Base-by-base conservation (phyloP, 768 basidiomycete genomes). In the Mycena albidolilacea region DNA sequence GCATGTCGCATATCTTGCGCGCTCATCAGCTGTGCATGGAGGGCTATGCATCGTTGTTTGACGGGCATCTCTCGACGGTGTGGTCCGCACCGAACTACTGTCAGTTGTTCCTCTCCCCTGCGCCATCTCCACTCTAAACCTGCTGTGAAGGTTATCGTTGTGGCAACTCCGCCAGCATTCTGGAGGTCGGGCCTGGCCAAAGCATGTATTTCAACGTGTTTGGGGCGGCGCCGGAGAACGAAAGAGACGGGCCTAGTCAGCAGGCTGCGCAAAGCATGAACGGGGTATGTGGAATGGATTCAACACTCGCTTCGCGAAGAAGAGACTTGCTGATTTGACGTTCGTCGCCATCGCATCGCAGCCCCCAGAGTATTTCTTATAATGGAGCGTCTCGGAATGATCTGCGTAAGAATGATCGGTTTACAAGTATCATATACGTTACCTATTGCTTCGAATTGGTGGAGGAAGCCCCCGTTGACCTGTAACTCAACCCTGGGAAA, bases 11-110 rank as follows among this genome's bases (percentile, higher is more conserved):
- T 81, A 98, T 99, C 78, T 90, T 99, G 39, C 96, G 97, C 38
- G 97, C 97, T 35, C 97, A 99, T 81, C 97, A 99, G 80, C 90
- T 99, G 12, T 99, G 98, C 83, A 99, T 99, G 97, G 97, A 99
- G 83, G 97, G 97, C 0, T 98, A 96, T 81, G 90, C 94, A 15
- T 96, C 96, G n/a, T 87, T 99, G 43, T 99, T 98, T 76, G 96
- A 97, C 80, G 93, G 95, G 75, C 95, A 95, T 78, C 89, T 99
- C 64, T 96, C 95, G 35, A 99, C 97, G 1, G 98, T 99, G 5
- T 99, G 98, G 98, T 95, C 93, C 30, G 97, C 97, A 48, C 97
- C 97, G 43, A 99, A 99, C 80, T 99, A 99, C 79, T 98, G 97
- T 75, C 97, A 98, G 19, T 7, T 5, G 5, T 43, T 37, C 8